These are phyloP conservation scores for Ensete ventricosum DNA, from an alignment of 176 grass and related monocot species.

Conservation along the genomic window DNA sequence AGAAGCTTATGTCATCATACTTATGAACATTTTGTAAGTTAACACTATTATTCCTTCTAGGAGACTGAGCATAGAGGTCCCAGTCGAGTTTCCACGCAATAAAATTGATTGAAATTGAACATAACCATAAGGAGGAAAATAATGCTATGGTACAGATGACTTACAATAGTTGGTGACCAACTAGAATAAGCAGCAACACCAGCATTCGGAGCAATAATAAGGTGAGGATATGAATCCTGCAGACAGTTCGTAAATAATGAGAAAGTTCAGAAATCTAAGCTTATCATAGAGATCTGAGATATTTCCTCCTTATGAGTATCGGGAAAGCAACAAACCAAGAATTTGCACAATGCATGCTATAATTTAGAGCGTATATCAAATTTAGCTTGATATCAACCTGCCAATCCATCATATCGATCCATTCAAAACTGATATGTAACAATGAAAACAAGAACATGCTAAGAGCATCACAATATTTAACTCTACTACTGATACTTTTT, in stretches of 20 bases:
- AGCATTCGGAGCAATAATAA: slow-evolving; percentile 91
- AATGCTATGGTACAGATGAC: slow-evolving; percentile 16
- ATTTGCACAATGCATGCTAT: not conserved
- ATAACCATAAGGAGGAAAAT: not conserved
- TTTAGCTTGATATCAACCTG: too few species aligned
- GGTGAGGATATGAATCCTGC: slow-evolving; percentile 63
- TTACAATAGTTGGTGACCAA: slow-evolving; percentile 85
- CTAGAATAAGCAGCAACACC: slow-evolving; percentile 84
- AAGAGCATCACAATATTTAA: too few species aligned
- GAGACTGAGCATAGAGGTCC: too few species aligned
- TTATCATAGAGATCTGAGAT: not conserved
- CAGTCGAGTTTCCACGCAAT: too few species aligned
- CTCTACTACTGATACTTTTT: not conserved
- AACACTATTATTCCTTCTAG: not conserved
- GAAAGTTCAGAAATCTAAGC: not conserved
- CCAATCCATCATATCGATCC: too few species aligned
- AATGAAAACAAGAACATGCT: too few species aligned
- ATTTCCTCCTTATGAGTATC: not conserved
- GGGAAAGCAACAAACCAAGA: not conserved
- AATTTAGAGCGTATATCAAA: too few species aligned
- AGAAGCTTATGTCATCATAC: too few species aligned
- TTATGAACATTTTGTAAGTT: not conserved
- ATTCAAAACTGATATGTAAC: not conserved
- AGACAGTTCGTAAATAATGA: not conserved
- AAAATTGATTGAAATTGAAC: not conserved